A percentile compares a stretch with the other conserved stretches of the same genome.
Evolutionary conservation across 148 eudicot genomes (phyloP).

Genomic region (Rhododendron simsii): DNA sequence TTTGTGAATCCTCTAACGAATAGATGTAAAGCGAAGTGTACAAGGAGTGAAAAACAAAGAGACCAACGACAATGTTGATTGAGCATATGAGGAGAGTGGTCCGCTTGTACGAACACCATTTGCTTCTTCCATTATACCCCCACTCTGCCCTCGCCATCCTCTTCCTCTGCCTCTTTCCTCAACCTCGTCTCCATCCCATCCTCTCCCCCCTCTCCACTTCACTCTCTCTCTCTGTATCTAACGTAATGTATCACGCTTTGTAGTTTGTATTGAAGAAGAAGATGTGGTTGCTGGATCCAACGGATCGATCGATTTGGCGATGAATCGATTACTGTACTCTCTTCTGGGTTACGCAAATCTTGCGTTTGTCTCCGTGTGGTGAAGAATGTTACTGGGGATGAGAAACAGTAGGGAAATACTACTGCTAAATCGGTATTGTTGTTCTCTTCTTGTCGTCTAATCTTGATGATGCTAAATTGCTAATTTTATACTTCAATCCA

Average conservation of each 20-base stretch:
- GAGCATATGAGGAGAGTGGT: slow-evolving; percentile 66
- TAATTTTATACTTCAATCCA: neutral
- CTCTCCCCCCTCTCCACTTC: slow-evolving; percentile 3
- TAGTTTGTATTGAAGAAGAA: neutral
- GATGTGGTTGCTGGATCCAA: neutral
- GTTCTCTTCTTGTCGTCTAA: neutral
- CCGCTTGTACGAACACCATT: slow-evolving; percentile 74
- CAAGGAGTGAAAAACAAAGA: slow-evolving; percentile 64
- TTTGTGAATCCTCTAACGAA: slow-evolving; percentile 34
- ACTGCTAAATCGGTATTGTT: too few species aligned
- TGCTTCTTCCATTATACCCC: slow-evolving; percentile 39
- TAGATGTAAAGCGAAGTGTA: slow-evolving; percentile 62
- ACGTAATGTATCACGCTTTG: neutral
- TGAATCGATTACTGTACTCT: neutral
- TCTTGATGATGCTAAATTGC: neutral
- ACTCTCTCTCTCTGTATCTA: neutral
- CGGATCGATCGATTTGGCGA: slow-evolving; percentile 6
- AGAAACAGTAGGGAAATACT: neutral
- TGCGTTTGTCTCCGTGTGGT: neutral
- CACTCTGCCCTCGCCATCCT: slow-evolving; percentile 62
- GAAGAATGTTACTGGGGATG: neutral
- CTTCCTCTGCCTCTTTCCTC: slow-evolving; percentile 17
- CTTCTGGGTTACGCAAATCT: neutral
- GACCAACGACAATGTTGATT: slow-evolving; percentile 65
- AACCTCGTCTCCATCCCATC: slow-evolving; percentile 52